phyloP scores from a whole-genome alignment of 345 rosid species.

The Cardamine occulta region DNA sequence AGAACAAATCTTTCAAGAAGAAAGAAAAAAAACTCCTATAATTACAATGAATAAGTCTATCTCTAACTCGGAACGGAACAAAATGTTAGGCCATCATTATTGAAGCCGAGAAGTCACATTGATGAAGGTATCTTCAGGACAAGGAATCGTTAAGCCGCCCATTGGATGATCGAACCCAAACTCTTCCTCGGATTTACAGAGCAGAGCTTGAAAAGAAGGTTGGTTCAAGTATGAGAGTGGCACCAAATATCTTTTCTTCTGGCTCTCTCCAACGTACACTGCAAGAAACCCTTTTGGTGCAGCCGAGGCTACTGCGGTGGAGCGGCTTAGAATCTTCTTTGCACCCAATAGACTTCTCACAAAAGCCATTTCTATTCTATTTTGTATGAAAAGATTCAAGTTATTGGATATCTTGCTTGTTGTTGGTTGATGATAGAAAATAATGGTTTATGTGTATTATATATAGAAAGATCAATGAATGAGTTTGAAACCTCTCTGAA shows the following conservation, averaged over 20 bases:
- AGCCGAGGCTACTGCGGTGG: not conserved
- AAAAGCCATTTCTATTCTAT: conserved; percentile 29
- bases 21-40: not conserved
- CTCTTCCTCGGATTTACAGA: conserved; percentile 58
- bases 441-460: not conserved
- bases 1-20: conserved; percentile 23
- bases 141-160: conserved; percentile 63
- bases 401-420: conserved; percentile 8
- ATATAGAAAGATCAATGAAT: conserved; percentile 34
- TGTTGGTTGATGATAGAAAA: conserved; percentile 34
- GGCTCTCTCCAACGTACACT: conserved; percentile 59
- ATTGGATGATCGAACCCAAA: conserved; percentile 56
- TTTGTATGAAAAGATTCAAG: conserved; percentile 29
- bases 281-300: conserved; percentile 56
- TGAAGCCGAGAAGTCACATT: conserved; percentile 45
- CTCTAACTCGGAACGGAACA: not conserved
- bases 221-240: conserved; percentile 52
- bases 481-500: not conserved
- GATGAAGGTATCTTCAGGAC: conserved; percentile 54
- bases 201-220: conserved; percentile 52
- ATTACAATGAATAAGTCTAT: conserved; percentile 6
- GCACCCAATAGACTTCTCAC: conserved; percentile 36
- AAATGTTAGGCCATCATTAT: conserved; percentile 3
- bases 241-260: conserved; percentile 52
- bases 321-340: conserved; percentile 31